These are phyloP conservation scores for Heterobasidion parviporum DNA, from an alignment of 1,284 basidiomycete genomes.

Conservation along the genomic window DNA sequence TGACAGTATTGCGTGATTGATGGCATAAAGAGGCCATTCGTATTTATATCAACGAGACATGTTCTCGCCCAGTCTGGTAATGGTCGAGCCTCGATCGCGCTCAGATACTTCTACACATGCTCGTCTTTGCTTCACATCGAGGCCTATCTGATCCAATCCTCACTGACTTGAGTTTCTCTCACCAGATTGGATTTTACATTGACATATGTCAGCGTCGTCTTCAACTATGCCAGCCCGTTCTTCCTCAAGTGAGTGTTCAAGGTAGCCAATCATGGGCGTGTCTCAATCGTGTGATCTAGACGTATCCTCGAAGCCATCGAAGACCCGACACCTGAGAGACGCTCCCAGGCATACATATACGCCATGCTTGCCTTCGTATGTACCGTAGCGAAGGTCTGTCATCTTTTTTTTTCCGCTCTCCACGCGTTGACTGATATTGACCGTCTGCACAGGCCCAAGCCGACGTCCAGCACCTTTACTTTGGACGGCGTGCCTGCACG, in stretches of 20 bases:
- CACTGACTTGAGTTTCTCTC: not conserved
- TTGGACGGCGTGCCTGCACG: constrained; percentile 61
- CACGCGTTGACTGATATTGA: constrained; percentile 1
- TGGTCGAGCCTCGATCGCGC: not conserved
- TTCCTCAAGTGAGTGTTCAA: constrained; percentile 34
- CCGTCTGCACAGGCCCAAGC: constrained; percentile 37
- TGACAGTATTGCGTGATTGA: not conserved
- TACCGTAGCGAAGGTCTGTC: constrained; percentile 41
- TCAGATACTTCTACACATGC: not conserved
- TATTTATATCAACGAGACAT: not conserved
- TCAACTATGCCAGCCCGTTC: constrained; percentile 65
- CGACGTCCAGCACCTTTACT: constrained; percentile 77
- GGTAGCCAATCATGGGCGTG: too few species aligned
- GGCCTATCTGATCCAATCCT: not conserved
- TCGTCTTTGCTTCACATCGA: not conserved
- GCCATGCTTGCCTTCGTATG: constrained; percentile 59
- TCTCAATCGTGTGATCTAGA: constrained; percentile 24
- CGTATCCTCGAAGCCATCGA: constrained; percentile 39
- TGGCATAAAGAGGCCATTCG: too few species aligned
- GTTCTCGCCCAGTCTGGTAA: not conserved
- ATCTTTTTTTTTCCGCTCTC: not conserved
- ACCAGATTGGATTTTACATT: constrained; percentile 49
- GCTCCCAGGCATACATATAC: constrained; percentile 62
- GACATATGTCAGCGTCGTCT: constrained; percentile 54
- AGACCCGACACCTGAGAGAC: constrained; percentile 33